These are phyloP conservation scores for Blastobotrys americana DNA, from an alignment of 805 yeast genomes.

Conservation along the genomic window DNA sequence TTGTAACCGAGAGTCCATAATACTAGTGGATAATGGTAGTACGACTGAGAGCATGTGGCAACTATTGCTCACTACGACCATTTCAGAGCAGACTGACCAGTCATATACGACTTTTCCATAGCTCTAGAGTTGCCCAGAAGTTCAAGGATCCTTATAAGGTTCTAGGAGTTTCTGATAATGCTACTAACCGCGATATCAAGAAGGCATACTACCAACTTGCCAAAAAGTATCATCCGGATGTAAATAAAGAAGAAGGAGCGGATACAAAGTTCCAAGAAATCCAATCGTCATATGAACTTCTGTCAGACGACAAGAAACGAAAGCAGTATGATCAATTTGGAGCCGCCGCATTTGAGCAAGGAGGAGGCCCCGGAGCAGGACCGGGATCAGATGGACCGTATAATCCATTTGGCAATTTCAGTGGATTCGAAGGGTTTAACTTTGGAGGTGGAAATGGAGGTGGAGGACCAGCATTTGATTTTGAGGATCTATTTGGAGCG, in stretches of 20 bases:
- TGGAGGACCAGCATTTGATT: slow-evolving; percentile 37
- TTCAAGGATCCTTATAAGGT: slow-evolving; percentile 72
- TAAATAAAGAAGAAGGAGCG: slow-evolving; percentile 83
- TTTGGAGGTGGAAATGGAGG: slow-evolving; percentile 35
- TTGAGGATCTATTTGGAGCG: slow-evolving; percentile 60
- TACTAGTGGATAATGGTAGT: no score
- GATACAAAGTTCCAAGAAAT: slow-evolving; percentile 85
- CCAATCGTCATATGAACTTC: slow-evolving; percentile 89
- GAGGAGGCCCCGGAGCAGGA: slow-evolving; percentile 45
- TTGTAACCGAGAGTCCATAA: no score
- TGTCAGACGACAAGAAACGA: slow-evolving; percentile 77
- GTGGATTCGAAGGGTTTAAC: slow-evolving; percentile 34
- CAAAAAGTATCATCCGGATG: slow-evolving; percentile 92
- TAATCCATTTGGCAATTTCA: slow-evolving; percentile 30
- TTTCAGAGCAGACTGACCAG: no score
- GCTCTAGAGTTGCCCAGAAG: slow-evolving; percentile 7
- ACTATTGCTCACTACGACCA: no score
- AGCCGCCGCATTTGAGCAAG: slow-evolving; percentile 68
- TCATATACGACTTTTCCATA: slow-evolving; percentile 12
- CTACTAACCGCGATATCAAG: slow-evolving; percentile 79
- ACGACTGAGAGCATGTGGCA: no score
- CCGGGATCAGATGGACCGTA: slow-evolving; percentile 44
- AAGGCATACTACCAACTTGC: slow-evolving; percentile 92
- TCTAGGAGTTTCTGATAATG: slow-evolving; percentile 66
- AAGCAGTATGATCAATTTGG: slow-evolving; percentile 91